Evolutionary conservation across 371 early-diverging fungal species (phyloP), one percentile per base, ranked within the genome.

Genomic region (Apophysomyces elegans): DNA sequence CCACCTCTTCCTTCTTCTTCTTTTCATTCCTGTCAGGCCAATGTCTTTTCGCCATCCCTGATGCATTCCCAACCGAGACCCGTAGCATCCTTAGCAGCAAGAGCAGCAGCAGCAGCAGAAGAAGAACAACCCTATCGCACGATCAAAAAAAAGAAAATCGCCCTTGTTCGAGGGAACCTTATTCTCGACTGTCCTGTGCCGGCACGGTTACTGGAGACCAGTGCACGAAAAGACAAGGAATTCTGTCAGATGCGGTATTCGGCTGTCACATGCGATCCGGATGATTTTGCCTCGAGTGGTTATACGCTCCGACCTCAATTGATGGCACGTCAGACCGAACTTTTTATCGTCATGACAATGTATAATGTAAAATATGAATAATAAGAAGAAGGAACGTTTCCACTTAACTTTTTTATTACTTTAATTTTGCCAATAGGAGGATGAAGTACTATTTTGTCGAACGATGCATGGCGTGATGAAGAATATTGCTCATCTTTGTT

Each of bases 381-480:
- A 16, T n/a, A 26, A 36, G n/a, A 38, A 14, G 37, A 63, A 36
- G 9, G 38, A 43, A 7, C n/a, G 61, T 37, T 4, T 14, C 54
- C 12, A 37, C 13, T 61, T 46, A 26, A 26, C 7, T 18, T 39
- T 47, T 12, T 5, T 68, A 1, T 46, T 32, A 39, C 37, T 58
- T 32, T 0, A 5, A n/a, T 7, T 37, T 37, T 5, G 4, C 5
- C 41, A 12, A 64, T 69, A 88, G 84, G 88, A 90, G 73, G 82
- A 87, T 61, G 85, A 77, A 57, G 67, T 73, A 5, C 68, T 92
- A 13, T 91, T 93, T 70, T 83, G 83, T 64, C 83, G 90, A 64
- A 90, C 93, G 2, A 89, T 93, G 90, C 80, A 85, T 56, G 88
- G 89, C 14, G 81, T 93, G n/a, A 86, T 89, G 82, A 92, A 89